These are phyloP conservation scores for Chloridella minuta DNA, from an alignment of 352 stramenopile genomes.

Conservation along the genomic window DNA sequence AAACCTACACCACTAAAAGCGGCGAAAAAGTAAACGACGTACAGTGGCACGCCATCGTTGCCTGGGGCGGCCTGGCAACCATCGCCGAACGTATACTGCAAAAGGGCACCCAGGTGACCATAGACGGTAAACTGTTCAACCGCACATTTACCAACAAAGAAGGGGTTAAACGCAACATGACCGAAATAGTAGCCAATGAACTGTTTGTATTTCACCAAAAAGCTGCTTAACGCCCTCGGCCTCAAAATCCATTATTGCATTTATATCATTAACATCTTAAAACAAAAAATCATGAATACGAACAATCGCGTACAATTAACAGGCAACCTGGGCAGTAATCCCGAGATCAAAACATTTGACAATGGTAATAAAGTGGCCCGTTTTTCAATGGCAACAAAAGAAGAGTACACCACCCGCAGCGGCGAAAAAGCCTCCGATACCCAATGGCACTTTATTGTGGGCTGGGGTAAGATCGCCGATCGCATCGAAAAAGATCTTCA, in stretches of 20 bases:
- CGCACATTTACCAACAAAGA: neutral
- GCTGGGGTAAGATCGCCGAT: neutral
- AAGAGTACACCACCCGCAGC: neutral
- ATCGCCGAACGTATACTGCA: neutral
- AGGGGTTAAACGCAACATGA: neutral
- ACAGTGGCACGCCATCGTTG: neutral
- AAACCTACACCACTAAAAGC: neutral
- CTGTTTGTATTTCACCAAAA: neutral
- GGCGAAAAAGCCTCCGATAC: neutral
- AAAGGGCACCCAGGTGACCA: neutral
- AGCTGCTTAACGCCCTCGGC: too few species aligned
- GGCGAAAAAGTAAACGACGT: neutral
- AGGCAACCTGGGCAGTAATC: neutral
- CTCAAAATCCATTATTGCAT: too few species aligned
- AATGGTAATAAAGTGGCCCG: neutral
- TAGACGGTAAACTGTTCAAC: neutral
- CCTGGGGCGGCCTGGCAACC: neutral
- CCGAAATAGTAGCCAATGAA: neutral
- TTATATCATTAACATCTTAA: neutral
- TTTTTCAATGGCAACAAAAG: neutral
- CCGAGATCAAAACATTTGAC: neutral
- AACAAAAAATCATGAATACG: neutral
- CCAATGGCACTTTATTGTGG: neutral
- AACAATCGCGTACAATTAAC: neutral
- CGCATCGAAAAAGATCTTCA: neutral